phyloP scores from a whole-genome alignment of 2,329 filamentous ascomycete species.

The Aspergillus sojae region DNA sequence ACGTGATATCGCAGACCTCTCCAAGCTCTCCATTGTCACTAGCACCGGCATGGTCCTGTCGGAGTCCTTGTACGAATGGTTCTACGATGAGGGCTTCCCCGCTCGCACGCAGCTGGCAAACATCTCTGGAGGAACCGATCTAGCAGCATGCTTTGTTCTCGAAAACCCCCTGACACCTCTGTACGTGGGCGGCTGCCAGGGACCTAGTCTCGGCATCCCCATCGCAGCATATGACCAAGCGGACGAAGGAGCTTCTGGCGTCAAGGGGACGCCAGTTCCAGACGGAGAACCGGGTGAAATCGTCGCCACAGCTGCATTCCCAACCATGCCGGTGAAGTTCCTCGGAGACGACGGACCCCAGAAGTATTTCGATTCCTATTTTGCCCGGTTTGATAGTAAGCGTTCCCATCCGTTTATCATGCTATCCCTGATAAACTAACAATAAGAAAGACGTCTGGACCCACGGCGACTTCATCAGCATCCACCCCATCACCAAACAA shows the following conservation, averaged over 20 bases:
- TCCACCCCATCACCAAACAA: slow-evolving; percentile 68
- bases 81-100: slow-evolving; percentile 73
- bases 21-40: slow-evolving; percentile 62
- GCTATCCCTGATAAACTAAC: background rate
- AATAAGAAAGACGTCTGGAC: slow-evolving; percentile 50
- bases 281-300: slow-evolving; percentile 74
- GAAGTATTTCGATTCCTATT: slow-evolving; percentile 59
- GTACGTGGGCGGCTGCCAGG: slow-evolving; percentile 60
- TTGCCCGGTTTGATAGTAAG: slow-evolving; percentile 58
- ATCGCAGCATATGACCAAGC: slow-evolving; percentile 62
- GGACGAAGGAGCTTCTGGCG: slow-evolving; percentile 50
- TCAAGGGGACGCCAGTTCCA: slow-evolving; percentile 55
- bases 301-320: slow-evolving; percentile 70
- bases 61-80: slow-evolving; percentile 78
- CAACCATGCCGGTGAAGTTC: slow-evolving; percentile 72
- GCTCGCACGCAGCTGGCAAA: slow-evolving; percentile 68
- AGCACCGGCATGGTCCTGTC: slow-evolving; percentile 83
- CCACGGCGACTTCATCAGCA: slow-evolving; percentile 77
- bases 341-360: slow-evolving; percentile 58
- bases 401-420: background rate
- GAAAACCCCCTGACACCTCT: slow-evolving; percentile 72
- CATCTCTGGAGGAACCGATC: slow-evolving; percentile 76
- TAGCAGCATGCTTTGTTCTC: slow-evolving; percentile 49
- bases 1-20: slow-evolving; percentile 64
- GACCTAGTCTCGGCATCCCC: slow-evolving; percentile 55